Percentiles rank a stretch among this genome's conserved stretches.
Evolutionary conservation across 1,139 yeast species (phyloP).

Genomic region (Kluyveromyces marxianus): DNA sequence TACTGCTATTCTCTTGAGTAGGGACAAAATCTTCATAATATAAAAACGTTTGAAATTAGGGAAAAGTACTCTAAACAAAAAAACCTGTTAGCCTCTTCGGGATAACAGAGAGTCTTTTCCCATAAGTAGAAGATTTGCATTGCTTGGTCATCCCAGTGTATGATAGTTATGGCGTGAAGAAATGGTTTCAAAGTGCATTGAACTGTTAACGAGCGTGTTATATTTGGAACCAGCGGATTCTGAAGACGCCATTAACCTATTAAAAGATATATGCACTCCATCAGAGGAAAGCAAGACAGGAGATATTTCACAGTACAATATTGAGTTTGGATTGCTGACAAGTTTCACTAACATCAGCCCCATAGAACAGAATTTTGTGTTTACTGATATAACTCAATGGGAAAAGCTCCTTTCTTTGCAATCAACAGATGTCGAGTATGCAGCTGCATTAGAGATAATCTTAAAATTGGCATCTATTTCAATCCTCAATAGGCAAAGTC

Average conservation of each 20-base stretch:
- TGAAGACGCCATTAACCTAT: too few species aligned
- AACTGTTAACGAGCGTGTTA: background rate
- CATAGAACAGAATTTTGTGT: slow-evolving; percentile 12
- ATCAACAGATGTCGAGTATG: slow-evolving; percentile 7
- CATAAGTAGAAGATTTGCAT: too few species aligned
- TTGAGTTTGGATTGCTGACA: slow-evolving; percentile 12
- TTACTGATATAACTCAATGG: slow-evolving; percentile 9
- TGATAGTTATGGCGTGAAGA: background rate
- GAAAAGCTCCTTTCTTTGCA: slow-evolving; percentile 6
- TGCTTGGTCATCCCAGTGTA: too few species aligned
- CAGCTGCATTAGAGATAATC: slow-evolving; percentile 15
- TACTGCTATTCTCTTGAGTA: background rate
- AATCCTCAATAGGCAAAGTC: slow-evolving; percentile 14
- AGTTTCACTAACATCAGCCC: slow-evolving; percentile 12
- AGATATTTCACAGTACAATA: slow-evolving; percentile 6
- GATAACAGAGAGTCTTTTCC: too few species aligned
- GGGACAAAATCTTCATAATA: too few species aligned
- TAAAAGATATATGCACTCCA: slow-evolving; percentile 2
- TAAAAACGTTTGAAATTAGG: too few species aligned
- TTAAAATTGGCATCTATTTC: slow-evolving; percentile 16
- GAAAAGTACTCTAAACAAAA: too few species aligned
- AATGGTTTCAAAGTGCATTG: background rate
- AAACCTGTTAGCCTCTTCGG: too few species aligned
- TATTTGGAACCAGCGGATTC: background rate
- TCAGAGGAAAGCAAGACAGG: background rate